Evolutionary conservation across 164 flowering plant genomes (phyloP).

Genomic region (Macadamia tetraphylla): DNA sequence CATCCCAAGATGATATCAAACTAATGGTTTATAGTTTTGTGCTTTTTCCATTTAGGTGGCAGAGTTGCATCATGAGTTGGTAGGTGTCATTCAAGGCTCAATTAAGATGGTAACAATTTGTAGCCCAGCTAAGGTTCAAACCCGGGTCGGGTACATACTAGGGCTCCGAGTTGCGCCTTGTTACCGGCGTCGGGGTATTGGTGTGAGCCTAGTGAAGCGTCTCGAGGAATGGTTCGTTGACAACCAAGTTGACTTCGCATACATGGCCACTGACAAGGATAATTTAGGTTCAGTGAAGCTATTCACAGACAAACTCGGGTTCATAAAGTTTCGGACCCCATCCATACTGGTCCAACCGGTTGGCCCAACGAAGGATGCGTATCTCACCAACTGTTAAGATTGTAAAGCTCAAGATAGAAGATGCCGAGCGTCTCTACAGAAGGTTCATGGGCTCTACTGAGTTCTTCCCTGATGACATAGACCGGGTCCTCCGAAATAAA

Average conservation of each 20-base stretch:
- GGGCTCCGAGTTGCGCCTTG: slow-evolving; percentile 59
- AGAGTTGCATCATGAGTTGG: slow-evolving; percentile 42
- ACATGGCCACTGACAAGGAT: slow-evolving; percentile 75
- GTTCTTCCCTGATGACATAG: slow-evolving; percentile 62
- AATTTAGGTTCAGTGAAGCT: slow-evolving; percentile 57
- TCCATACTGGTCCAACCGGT: slow-evolving; percentile 60
- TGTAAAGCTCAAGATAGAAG: slow-evolving; percentile 31
- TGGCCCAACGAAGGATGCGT: not conserved
- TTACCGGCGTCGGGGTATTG: slow-evolving; percentile 52
- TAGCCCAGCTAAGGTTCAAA: slow-evolving; percentile 10
- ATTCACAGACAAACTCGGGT: slow-evolving; percentile 44
- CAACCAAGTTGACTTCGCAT: slow-evolving; percentile 47
- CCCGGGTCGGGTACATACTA: slow-evolving; percentile 56
- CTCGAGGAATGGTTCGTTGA: slow-evolving; percentile 60
- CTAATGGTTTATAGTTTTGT: not conserved
- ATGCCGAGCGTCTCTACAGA: slow-evolving; percentile 49
- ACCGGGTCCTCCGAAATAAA: slow-evolving; percentile 35
- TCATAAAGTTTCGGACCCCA: slow-evolving; percentile 41
- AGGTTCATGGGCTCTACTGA: slow-evolving; percentile 39
- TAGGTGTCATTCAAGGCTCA: slow-evolving; percentile 64
- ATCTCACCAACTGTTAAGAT: slow-evolving; percentile 27
- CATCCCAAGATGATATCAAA: no score
- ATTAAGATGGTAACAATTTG: slow-evolving; percentile 39
- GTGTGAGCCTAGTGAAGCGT: slow-evolving; percentile 31
- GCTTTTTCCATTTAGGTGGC: slow-evolving; percentile 43